Conservation (phyloP, 1,284 basidiomycete genomes). For the Malassezia cuniculi region DNA sequence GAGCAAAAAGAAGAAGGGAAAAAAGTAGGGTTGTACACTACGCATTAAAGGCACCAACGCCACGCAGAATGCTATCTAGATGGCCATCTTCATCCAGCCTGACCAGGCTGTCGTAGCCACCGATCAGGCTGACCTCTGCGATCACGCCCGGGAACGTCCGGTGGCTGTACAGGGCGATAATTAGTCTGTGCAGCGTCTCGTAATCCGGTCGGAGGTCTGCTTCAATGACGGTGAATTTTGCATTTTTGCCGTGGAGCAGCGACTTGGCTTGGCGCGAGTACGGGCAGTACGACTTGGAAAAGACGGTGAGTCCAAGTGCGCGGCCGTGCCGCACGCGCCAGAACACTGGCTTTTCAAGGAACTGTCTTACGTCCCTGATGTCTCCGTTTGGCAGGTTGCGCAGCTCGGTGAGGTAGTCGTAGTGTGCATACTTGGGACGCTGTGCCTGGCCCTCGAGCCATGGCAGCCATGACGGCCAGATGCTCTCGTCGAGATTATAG, state of each 20-base stretch:
- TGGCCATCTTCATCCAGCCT: constrained; percentile 5
- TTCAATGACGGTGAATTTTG: constrained; percentile 10
- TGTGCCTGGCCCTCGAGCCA: constrained; percentile 3
- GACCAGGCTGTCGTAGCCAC: constrained; percentile 9
- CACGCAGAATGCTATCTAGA: constrained; percentile 6
- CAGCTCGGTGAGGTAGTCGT: constrained; percentile 13
- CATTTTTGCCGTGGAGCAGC: constrained; percentile 8
- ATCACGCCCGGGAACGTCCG: constrained; percentile 13
- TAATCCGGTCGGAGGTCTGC: constrained; percentile 12
- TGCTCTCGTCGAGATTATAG: constrained; percentile 1
- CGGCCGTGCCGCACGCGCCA: constrained; percentile 11
- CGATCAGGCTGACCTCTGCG: constrained; percentile 3
- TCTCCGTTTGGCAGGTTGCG: constrained; percentile 1
- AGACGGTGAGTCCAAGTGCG: constrained; percentile 12
- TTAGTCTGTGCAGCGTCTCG: background rate
- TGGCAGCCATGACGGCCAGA: constrained; percentile 4
- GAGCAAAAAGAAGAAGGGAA: constrained; percentile 13
- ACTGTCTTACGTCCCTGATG: background rate
- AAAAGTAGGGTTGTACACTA: constrained; percentile 13
- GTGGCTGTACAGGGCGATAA: constrained; percentile 8
- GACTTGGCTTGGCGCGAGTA: constrained; percentile 15
- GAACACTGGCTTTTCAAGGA: constrained; percentile 5
- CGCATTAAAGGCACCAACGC: constrained; percentile 1
- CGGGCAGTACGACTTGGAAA: constrained; percentile 19
- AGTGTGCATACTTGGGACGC: constrained; percentile 4